phyloP scores from a whole-genome alignment of 2,329 filamentous ascomycete genomes.

The Diatrype stigma region DNA sequence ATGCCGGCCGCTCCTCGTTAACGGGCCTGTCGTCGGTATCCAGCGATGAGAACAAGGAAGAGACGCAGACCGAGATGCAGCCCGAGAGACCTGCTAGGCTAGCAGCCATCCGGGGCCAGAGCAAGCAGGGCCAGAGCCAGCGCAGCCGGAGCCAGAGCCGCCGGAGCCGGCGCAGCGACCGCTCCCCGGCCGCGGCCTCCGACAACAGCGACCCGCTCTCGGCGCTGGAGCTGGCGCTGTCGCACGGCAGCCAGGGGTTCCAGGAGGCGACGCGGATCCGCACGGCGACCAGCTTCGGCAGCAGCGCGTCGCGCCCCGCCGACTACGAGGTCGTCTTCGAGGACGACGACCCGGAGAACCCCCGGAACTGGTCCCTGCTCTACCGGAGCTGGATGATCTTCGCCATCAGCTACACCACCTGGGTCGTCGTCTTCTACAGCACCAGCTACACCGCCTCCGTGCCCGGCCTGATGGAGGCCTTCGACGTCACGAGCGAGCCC shows the following conservation, averaged over 20 bases:
- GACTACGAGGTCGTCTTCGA: conserved; percentile 73
- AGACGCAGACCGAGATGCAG: neutral
- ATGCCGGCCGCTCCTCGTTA: neutral
- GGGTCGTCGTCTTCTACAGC: conserved; percentile 64
- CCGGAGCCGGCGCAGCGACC: conserved; percentile 10
- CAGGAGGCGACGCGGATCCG: conserved; percentile 41
- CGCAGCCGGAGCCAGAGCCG: conserved; percentile 8
- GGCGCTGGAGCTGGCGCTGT: conserved; percentile 22
- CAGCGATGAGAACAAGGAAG: neutral
- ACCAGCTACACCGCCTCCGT: conserved; percentile 75
- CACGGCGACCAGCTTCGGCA: conserved; percentile 39
- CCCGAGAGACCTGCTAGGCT: neutral
- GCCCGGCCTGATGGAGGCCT: conserved; percentile 64
- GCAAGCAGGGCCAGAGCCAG: conserved; percentile 4
- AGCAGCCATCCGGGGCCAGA: neutral
- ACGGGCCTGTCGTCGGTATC: neutral
- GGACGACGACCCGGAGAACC: conserved; percentile 58
- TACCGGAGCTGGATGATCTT: conserved; percentile 38
- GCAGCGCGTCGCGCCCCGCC: conserved; percentile 41
- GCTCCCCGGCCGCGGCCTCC: too few species aligned
- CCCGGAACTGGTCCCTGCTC: conserved; percentile 62
- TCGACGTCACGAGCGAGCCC: conserved; percentile 52
- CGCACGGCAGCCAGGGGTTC: conserved; percentile 15
- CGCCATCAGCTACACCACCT: conserved; percentile 43
- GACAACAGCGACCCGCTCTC: conserved; percentile 21